Conservation (phyloP, 176 grass and related monocot genomes). For the Juncus effusus region DNA sequence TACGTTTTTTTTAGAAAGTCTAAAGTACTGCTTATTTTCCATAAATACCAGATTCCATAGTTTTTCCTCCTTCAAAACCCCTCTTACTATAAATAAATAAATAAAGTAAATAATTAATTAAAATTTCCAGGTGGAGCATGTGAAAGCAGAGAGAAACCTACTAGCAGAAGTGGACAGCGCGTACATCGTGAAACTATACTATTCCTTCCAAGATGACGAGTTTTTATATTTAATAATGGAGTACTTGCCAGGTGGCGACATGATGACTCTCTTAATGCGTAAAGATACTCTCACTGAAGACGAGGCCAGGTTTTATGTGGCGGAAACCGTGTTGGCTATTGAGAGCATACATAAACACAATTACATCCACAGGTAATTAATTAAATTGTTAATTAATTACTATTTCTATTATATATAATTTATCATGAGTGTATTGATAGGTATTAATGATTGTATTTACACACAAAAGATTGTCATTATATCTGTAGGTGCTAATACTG, state of each 20-base stretch:
- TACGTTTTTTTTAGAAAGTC: too few relatives aligned
- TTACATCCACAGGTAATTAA: constrained; percentile 85
- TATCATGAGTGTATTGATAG: too few relatives aligned
- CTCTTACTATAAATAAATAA: neutral
- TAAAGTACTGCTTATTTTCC: too few relatives aligned
- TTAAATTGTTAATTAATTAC: neutral
- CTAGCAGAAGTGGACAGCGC: constrained; percentile 95
- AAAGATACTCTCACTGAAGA: constrained; percentile 92
- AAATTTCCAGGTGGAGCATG: constrained; percentile 80
- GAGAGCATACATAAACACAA: constrained; percentile 97
- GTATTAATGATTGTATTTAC: too few relatives aligned
- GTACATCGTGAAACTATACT: constrained; percentile 95
- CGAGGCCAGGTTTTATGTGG: constrained; percentile 91
- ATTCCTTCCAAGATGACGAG: constrained; percentile 95
- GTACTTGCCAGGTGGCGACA: constrained; percentile 97
- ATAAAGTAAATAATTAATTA: neutral
- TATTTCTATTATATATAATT: too few relatives aligned
- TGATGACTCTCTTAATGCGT: constrained; percentile 99
- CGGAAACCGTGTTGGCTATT: constrained; percentile 93
- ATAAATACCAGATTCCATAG: too few relatives aligned
- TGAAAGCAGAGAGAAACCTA: constrained; percentile 99
- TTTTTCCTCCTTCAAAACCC: too few relatives aligned
- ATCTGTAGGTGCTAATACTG: too few relatives aligned
- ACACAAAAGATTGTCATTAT: too few relatives aligned
- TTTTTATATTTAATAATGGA: constrained; percentile 98